Evolutionary conservation across 495 filamentous ascomycete genomes (phyloP), one percentile per base, ranked within the genome.

Genomic region (Schizothecium vesticola): DNA sequence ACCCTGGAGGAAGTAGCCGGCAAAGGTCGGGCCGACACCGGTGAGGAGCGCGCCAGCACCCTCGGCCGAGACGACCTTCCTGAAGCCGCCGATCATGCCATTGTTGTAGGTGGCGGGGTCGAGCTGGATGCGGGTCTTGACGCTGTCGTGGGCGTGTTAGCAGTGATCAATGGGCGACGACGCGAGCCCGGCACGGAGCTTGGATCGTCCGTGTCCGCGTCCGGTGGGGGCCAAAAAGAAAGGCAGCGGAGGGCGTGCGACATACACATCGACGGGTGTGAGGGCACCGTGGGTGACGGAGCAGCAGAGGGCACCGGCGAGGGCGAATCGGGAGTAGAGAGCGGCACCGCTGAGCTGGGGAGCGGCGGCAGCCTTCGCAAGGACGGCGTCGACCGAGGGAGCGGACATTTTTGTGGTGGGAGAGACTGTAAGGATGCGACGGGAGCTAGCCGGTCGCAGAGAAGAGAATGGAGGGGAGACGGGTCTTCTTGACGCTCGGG

Each of bases 181-280:
- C 33, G 33, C 33, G 61, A 23, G 21, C 24, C 63, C 63, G 63
- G 24, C 16, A 19, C 25, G 21, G 31, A 51, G 59, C 43, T 63
- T 22, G 60, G 61, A 63, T 63, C 25, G 59, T 59, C 24, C 65
- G 59, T 57, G 56, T 61, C 65, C 66, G 62, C 36, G 25, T 22
- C 12, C 33, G 61, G 21, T 29, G 23, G 19, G 25, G n/a, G 64
- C 51, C n/a, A 16, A 23, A 23, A 6, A 7, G 24, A 10, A 8
- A 51, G 16, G 19, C 19, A 51, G 43, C 43, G 43, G 43, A 19
- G 56, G 11, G 64, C n/a, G 10, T 29, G 60, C 64, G 66, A 89
- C 93, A 84, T 92, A 97, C 93, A 97, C 93, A 89, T 97, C 93
- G 76, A 97, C 91, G 73, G 93, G 93, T 66, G 93, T 97, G 78